Evolutionary conservation across 306 rosid species (phyloP).

Genomic region (Comarum palustre): DNA sequence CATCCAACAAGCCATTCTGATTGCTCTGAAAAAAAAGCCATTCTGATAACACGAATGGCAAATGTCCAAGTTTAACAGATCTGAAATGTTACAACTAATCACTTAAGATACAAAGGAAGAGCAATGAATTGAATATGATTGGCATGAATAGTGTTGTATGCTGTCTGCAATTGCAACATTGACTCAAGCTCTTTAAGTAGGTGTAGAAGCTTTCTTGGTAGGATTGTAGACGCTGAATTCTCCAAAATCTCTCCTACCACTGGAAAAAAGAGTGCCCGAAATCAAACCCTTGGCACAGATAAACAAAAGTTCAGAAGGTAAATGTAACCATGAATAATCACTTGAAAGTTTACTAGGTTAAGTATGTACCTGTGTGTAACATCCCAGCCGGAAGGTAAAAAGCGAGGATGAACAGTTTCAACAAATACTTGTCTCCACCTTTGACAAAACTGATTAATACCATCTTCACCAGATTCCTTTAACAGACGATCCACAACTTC

Average conservation of each 20-base stretch:
- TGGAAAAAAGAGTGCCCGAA: constrained; percentile 57
- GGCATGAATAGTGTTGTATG: not conserved
- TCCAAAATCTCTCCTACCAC: constrained; percentile 88
- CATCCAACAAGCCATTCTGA: not conserved
- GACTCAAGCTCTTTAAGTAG: constrained; percentile 14
- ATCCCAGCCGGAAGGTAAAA: constrained; percentile 90
- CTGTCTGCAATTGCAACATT: not conserved
- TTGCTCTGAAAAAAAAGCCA: too few relatives aligned
- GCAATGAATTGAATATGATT: not conserved
- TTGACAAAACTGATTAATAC: constrained; percentile 70
- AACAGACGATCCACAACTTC: constrained; percentile 78
- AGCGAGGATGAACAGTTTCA: constrained; percentile 76
- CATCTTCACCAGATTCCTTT: constrained; percentile 68
- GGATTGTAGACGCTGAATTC: constrained; percentile 79
- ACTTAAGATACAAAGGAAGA: not conserved
- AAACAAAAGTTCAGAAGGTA: constrained; percentile 42
- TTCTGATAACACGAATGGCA: not conserved
- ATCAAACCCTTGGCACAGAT: constrained; percentile 58
- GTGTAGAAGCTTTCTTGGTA: constrained; percentile 29
- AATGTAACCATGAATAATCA: not conserved
- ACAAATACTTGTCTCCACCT: constrained; percentile 94
- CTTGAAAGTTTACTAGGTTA: not conserved
- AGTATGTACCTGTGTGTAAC: constrained; percentile 77
- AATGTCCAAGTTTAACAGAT: not conserved
- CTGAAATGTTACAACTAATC: not conserved